Base-by-base conservation (phyloP, 768 basidiomycete species). In the Trametes gibbosa region DNA sequence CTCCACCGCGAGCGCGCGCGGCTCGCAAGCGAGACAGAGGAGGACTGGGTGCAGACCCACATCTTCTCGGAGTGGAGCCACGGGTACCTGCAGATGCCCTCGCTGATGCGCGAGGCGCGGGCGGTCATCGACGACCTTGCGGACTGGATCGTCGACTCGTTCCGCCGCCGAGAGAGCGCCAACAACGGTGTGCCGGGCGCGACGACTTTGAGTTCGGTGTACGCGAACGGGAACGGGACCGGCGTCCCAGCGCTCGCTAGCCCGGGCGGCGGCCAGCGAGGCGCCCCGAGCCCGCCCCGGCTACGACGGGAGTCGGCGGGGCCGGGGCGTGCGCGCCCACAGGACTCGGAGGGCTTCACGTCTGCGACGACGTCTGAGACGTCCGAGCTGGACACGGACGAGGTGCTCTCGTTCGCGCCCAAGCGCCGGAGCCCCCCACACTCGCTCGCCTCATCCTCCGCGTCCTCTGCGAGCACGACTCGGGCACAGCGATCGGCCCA, bases 61-160 rank as follows among this genome's bases (percentile, higher is more conserved):
- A 82, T 98, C 56, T 92, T 96, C 73, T 90, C 91, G 29, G 95
- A 95, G 48, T 98, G 95, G 97, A 93, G 92, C 66, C 95, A 97
- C 45, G 96, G 94, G 37, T 98, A 94, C 76, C 80, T 96, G 66
- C 96, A 97, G 77, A 99, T 99, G 96, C 82, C 89, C 39, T 76
- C 83, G 23, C 72, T 98, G 65, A 90, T 99, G 84, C 76, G 74
- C 41, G 94, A 95, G 66, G 92, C 90, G 16, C 83, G 80, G 68
- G 83, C 81, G 66, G 89, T 87, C 21, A 86, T 95, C 63, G 80
- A 84, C 61, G 89, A 92, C 62, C 78, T 95, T 60, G 95, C 88
- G 10, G 91, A 91, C 58, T 98, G 95, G 95, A 97, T 98, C 56
- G 83, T 86, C 64, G 84, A 86, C 56, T 81, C 86, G 40, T 98